Evolutionary conservation across 2,329 filamentous ascomycete genomes (phyloP).

Genomic region (Paecilomyces sp.): DNA sequence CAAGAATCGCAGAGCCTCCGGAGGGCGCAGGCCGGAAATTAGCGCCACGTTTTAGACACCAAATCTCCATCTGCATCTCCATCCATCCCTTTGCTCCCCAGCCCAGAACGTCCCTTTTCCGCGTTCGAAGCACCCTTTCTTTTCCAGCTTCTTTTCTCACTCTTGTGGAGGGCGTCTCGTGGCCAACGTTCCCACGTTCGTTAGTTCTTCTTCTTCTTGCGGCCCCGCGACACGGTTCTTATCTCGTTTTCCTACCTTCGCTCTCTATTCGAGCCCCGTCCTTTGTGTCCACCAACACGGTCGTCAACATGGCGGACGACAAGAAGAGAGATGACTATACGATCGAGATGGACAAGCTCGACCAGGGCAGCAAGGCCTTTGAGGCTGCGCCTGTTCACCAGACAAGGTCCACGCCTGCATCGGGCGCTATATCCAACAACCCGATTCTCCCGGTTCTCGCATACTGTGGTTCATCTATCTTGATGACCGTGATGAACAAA

Average conservation of each 20-base stretch:
- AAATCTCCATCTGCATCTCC: not conserved
- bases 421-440: slow-evolving; percentile 59
- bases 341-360: slow-evolving; percentile 60
- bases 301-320: slow-evolving; percentile 67
- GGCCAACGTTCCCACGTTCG: not conserved
- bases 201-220: not conserved
- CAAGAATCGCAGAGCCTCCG: not conserved
- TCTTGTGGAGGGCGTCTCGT: not conserved
- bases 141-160: not conserved
- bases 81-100: not conserved
- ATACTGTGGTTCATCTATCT: slow-evolving; percentile 93
- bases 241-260: not conserved
- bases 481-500: slow-evolving; percentile 99
- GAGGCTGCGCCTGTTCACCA: slow-evolving; percentile 31
- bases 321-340: slow-evolving; percentile 75
- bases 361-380: slow-evolving; percentile 43
- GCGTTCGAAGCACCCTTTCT: not conserved
- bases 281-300: not conserved
- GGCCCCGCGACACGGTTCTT: not conserved
- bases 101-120: not conserved
- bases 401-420: slow-evolving; percentile 23
- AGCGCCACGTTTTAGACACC: not conserved
- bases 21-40: not conserved
- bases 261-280: not conserved
- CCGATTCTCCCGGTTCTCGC: slow-evolving; percentile 73